Evolutionary conservation across 495 filamentous ascomycete species (phyloP).

Genomic region (Tirmania nivea): DNA sequence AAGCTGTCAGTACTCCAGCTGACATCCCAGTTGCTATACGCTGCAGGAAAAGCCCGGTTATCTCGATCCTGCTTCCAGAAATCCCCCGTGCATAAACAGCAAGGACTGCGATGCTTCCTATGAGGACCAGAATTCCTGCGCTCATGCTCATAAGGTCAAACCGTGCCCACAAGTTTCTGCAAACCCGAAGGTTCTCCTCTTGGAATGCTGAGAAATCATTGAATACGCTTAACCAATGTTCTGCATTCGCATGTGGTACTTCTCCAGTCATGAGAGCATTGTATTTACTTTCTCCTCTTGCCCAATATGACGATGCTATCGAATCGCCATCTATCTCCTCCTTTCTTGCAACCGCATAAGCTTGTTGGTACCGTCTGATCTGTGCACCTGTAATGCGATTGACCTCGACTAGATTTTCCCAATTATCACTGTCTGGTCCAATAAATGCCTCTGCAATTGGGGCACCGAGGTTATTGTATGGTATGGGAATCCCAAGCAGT

Average conservation of each 20-base stretch:
- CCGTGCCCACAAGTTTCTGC: slow-evolving; percentile 66
- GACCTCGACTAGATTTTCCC: slow-evolving; percentile 45
- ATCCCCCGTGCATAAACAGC: slow-evolving; percentile 47
- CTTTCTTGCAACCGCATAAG: slow-evolving; percentile 30
- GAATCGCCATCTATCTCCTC: slow-evolving; percentile 5
- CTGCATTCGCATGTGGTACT: slow-evolving; percentile 4
- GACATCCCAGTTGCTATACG: slow-evolving; percentile 25
- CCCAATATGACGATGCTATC: slow-evolving; percentile 2
- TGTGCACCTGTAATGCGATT: slow-evolving; percentile 62
- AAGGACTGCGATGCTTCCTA: slow-evolving; percentile 40
- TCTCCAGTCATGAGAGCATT: slow-evolving; percentile 10
- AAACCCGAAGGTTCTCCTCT: slow-evolving; percentile 53
- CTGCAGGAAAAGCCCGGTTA: slow-evolving; percentile 30
- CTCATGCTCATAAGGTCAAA: slow-evolving; percentile 77
- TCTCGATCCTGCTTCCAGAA: slow-evolving; percentile 28
- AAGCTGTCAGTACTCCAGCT: slow-evolving; percentile 22
- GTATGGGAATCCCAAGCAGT: slow-evolving; percentile 74
- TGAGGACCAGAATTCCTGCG: slow-evolving; percentile 49
- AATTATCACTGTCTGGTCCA: slow-evolving; percentile 38
- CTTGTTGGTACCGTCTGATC: slow-evolving; percentile 66
- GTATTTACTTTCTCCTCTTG: slow-evolving; percentile 4
- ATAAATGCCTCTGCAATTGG: slow-evolving; percentile 89
- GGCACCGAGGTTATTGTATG: slow-evolving; percentile 88
- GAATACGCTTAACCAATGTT: slow-evolving; percentile 26
- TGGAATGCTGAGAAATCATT: slow-evolving; percentile 51